phyloP scores from a whole-genome alignment of 2,329 filamentous ascomycete species.

The Dothistroma pini region DNA sequence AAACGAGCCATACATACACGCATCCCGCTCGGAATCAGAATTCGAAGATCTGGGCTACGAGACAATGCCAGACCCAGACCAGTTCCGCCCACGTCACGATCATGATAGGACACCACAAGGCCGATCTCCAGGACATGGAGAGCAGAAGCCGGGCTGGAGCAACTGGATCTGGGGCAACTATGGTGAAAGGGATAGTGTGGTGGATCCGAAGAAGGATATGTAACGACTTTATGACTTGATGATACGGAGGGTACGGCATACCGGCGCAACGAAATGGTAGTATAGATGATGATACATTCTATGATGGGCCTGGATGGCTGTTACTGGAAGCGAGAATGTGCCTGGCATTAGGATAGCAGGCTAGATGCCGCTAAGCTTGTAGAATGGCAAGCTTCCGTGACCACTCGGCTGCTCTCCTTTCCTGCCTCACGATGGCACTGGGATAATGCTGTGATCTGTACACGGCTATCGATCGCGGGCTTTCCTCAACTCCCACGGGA shows the following conservation, averaged over 20 bases:
- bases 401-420: too few species aligned
- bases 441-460: too few species aligned
- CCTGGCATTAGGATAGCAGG: neutral
- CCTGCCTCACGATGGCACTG: neutral
- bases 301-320: neutral
- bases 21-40: slow-evolving; percentile 80
- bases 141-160: slow-evolving; percentile 28
- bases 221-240: slow-evolving; percentile 11
- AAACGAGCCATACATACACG: slow-evolving; percentile 53
- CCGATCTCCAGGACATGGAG: neutral
- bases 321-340: neutral
- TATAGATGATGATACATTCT: neutral
- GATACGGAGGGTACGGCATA: neutral
- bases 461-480: too few species aligned
- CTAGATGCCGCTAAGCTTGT: too few species aligned
- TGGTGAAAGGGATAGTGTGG: slow-evolving; percentile 35
- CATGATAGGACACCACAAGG: slow-evolving; percentile 13
- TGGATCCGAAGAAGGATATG: slow-evolving; percentile 32
- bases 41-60: slow-evolving; percentile 59
- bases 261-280: neutral
- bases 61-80: slow-evolving; percentile 36
- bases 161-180: slow-evolving; percentile 39
- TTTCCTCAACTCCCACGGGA: too few species aligned
- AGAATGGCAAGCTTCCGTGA: too few species aligned
- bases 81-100: slow-evolving; percentile 22